Evolutionary conservation across 2,329 filamentous ascomycete genomes (phyloP).

Genomic region (Cordyceps militaris): DNA sequence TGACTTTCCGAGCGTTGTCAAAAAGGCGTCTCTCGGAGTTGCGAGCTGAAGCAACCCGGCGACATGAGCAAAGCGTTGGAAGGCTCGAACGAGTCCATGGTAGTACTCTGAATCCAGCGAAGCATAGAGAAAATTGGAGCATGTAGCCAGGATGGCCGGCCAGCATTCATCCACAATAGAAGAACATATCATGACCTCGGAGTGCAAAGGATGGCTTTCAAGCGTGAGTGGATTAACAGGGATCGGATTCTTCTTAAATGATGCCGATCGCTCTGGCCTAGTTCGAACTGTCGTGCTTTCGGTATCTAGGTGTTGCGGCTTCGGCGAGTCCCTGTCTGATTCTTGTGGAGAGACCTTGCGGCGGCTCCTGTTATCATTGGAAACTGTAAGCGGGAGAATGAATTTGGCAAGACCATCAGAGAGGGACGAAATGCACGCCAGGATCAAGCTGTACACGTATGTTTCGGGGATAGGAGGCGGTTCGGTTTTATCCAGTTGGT

Average conservation of each 20-base stretch:
- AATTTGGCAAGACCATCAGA: conserved; percentile 92
- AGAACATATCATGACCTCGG: conserved; percentile 69
- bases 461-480: conserved; percentile 80
- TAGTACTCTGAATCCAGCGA: conserved; percentile 91
- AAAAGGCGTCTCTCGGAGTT: conserved; percentile 86
- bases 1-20: conserved; percentile 89
- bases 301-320: conserved; percentile 29
- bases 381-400: conserved; percentile 82
- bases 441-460: conserved; percentile 82
- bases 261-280: conserved; percentile 52
- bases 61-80: conserved; percentile 93
- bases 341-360: conserved; percentile 42
- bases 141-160: conserved; percentile 90
- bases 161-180: conserved; percentile 85
- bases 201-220: conserved; percentile 62
- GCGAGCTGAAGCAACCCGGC: conserved; percentile 77
- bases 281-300: conserved; percentile 26
- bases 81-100: conserved; percentile 81
- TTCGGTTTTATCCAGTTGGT: conserved; percentile 88
- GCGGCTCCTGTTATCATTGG: conserved; percentile 55
- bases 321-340: conserved; percentile 36
- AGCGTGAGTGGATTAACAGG: conserved; percentile 78
- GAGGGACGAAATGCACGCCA: conserved; percentile 82
- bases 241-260: conserved; percentile 67
- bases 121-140: conserved; percentile 90